A percentile compares a stretch with the other conserved stretches of the same genome.
Conservation (phyloP, 208 protist genomes). For the Crithidia expoeki region DNA sequence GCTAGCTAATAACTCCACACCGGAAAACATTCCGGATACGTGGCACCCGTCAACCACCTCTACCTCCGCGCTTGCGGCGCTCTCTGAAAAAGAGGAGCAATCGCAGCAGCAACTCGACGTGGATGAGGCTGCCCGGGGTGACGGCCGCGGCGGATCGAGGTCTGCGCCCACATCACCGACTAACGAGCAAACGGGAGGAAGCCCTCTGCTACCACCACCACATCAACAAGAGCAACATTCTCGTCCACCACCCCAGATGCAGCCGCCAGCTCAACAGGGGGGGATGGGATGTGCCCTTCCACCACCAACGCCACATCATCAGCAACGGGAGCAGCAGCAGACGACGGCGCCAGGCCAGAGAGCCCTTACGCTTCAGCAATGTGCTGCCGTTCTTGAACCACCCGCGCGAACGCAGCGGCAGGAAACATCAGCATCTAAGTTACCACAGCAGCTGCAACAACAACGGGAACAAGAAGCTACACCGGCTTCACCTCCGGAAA, state of each 20-base stretch:
- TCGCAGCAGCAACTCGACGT: neutral
- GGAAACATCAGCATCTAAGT: neutral
- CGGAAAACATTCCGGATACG: slow-evolving; percentile 5
- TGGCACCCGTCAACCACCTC: neutral
- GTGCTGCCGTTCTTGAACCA: slow-evolving; percentile 13
- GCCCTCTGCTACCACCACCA: slow-evolving; percentile 11
- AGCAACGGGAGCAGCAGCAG: slow-evolving; percentile 5
- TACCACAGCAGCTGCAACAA: slow-evolving; percentile 1
- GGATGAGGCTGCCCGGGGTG: neutral
- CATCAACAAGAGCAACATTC: too few species aligned
- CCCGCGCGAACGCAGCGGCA: neutral
- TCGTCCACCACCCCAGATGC: too few species aligned
- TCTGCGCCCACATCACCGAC: slow-evolving; percentile 1
- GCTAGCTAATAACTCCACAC: neutral
- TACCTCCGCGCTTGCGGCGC: neutral
- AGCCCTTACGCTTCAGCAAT: slow-evolving; percentile 3
- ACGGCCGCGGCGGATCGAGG: neutral
- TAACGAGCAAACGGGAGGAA: neutral
- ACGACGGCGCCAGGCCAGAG: neutral
- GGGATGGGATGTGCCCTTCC: neutral
- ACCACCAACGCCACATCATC: neutral
- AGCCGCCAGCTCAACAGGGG: neutral
- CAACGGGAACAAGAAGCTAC: slow-evolving; percentile 3
- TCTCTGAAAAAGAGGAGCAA: neutral
- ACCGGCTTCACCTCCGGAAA: slow-evolving; percentile 1